Evolutionary conservation across 2,329 filamentous ascomycete genomes (phyloP).

Genomic region (Ambrosiella cleistominuta): DNA sequence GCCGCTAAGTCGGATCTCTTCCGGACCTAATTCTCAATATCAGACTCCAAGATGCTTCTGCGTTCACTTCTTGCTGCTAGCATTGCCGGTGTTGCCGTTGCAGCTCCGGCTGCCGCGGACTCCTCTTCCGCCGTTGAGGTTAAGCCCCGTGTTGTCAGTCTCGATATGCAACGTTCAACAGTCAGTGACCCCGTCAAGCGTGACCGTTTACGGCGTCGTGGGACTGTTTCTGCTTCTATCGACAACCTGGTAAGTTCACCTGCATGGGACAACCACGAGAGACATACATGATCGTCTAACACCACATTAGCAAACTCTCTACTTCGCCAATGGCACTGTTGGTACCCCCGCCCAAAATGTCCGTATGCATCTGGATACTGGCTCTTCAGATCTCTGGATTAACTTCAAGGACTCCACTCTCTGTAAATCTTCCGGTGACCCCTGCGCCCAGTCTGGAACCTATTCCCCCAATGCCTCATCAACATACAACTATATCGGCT

Average conservation of each 20-base stretch:
- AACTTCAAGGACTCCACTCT: conserved; percentile 46
- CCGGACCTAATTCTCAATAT: no score
- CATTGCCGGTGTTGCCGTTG: conserved; percentile 2
- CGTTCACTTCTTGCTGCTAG: conserved; percentile 4
- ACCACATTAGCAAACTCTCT: conserved; percentile 35
- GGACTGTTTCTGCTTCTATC: conserved; percentile 27
- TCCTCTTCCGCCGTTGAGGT: conserved; percentile 15
- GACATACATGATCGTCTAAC: conserved; percentile 14
- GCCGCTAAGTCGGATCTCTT: no score
- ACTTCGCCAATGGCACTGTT: conserved; percentile 44
- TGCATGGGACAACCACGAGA: not conserved
- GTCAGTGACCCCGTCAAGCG: conserved; percentile 26
- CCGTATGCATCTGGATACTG: conserved; percentile 47
- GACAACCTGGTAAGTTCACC: conserved; percentile 35
- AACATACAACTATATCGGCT: conserved; percentile 55
- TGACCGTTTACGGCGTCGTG: conserved; percentile 28
- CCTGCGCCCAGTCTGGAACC: conserved; percentile 45
- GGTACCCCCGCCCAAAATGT: conserved; percentile 43
- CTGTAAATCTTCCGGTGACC: conserved; percentile 31
- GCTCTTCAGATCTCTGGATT: conserved; percentile 53
- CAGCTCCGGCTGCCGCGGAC: not conserved
- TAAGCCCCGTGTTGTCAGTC: conserved; percentile 27
- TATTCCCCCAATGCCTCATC: conserved; percentile 57
- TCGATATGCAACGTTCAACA: conserved; percentile 24
- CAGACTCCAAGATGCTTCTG: not conserved